Percentiles rank a stretch among this genome's conserved stretches.
Evolutionary conservation across 495 filamentous ascomycete species (phyloP).

Genomic region (Penicillium parvum): DNA sequence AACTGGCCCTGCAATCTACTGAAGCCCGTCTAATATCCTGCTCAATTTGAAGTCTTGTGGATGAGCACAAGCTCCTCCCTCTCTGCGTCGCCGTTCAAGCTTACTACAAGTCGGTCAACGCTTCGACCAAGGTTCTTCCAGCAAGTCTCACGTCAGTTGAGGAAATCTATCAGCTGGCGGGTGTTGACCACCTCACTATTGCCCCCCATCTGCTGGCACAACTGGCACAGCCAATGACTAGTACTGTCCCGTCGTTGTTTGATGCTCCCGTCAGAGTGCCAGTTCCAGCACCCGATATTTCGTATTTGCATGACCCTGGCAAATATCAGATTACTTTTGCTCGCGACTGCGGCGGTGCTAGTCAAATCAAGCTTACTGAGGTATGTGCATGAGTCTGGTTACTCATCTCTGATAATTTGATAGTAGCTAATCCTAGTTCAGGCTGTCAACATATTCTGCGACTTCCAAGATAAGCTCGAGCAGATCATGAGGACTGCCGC

Average conservation of each 20-base stretch:
- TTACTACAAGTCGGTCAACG: slow-evolving; percentile 42
- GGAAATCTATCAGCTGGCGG: slow-evolving; percentile 55
- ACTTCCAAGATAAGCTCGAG: slow-evolving; percentile 54
- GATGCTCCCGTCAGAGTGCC: slow-evolving; percentile 17
- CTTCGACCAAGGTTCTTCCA: slow-evolving; percentile 50
- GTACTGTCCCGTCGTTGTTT: slow-evolving; percentile 34
- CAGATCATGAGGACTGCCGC: slow-evolving; percentile 25
- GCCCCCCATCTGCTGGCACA: slow-evolving; percentile 46
- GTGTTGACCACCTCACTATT: slow-evolving; percentile 55
- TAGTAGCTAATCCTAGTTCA: not conserved
- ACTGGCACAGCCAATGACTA: slow-evolving; percentile 35
- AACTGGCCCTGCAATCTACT: too few relatives aligned
- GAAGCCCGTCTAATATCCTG: too few relatives aligned
- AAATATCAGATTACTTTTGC: slow-evolving; percentile 49
- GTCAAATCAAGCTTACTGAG: slow-evolving; percentile 50
- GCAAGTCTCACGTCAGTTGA: slow-evolving; percentile 52
- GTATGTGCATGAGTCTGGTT: slow-evolving; percentile 30
- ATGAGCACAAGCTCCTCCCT: slow-evolving; percentile 39
- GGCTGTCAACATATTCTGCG: slow-evolving; percentile 59
- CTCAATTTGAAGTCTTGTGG: slow-evolving; percentile 16
- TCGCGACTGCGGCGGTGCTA: slow-evolving; percentile 41
- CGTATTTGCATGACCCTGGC: slow-evolving; percentile 39
- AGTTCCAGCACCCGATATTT: slow-evolving; percentile 11
- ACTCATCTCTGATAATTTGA: not conserved
- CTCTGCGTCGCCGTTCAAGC: slow-evolving; percentile 50